phyloP scores from a whole-genome alignment of 176 grass and related monocot genomes.

The Oryza brachyantha region DNA sequence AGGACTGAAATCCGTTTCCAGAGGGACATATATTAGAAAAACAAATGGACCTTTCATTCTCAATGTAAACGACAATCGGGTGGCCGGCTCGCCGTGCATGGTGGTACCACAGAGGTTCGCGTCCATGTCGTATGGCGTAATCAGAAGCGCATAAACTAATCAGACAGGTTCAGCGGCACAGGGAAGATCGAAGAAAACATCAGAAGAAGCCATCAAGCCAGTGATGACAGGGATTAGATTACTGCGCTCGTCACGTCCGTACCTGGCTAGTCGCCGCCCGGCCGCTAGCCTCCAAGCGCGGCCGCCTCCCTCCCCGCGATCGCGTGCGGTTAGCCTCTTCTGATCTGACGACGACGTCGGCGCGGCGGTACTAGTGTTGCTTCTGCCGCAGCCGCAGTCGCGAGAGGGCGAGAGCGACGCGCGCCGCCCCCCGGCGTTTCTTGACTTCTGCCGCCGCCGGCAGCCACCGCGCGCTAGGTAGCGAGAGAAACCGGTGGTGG shows the following conservation, averaged over 20 bases:
- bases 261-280: constrained; percentile 16
- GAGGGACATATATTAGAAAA: too few species aligned
- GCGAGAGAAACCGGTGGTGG: not conserved
- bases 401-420: too few species aligned
- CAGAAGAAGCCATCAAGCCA: too few species aligned
- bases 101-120: not conserved
- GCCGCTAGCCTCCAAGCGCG: constrained; percentile 13
- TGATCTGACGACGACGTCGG: too few species aligned
- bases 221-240: not conserved
- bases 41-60: too few species aligned
- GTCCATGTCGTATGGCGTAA: not conserved
- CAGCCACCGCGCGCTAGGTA: not conserved
- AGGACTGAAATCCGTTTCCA: too few species aligned
- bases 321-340: not conserved
- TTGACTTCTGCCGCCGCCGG: not conserved
- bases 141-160: not conserved
- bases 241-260: not conserved
- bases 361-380: too few species aligned
- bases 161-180: not conserved
- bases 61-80: too few species aligned
- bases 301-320: not conserved
- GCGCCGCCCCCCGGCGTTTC: too few species aligned
- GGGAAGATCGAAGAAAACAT: not conserved
- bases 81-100: too few species aligned
- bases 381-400: too few species aligned